Evolutionary conservation across 2,329 filamentous ascomycete genomes (phyloP).

Genomic region (Dactylellina cionopaga): DNA sequence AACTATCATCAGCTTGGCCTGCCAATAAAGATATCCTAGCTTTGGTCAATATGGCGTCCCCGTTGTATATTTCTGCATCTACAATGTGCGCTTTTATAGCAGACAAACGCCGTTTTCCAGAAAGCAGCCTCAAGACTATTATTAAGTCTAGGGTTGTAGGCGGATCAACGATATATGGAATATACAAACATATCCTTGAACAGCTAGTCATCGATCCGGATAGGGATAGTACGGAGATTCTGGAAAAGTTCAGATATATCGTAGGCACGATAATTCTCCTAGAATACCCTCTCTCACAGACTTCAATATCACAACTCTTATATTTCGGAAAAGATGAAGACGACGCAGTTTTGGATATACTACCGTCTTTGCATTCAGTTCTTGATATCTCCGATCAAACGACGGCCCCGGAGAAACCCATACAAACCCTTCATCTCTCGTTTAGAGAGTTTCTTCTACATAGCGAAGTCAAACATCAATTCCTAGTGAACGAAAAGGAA

Average conservation of each 20-base stretch:
- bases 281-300: not conserved
- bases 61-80: slow-evolving; percentile 25
- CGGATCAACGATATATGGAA: too few species aligned
- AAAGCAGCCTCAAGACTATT: too few species aligned
- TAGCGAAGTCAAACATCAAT: not conserved
- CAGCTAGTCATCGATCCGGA: not conserved
- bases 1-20: slow-evolving; percentile 19
- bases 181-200: too few species aligned
- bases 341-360: not conserved
- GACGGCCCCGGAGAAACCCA: not conserved
- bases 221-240: not conserved
- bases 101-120: not conserved
- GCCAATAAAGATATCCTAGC: not conserved
- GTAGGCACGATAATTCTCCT: slow-evolving; percentile 10
- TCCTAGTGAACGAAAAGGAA: slow-evolving; percentile 2
- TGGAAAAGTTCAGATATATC: not conserved
- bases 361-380: slow-evolving; percentile 8
- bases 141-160: too few species aligned
- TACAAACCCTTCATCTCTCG: slow-evolving; percentile 18
- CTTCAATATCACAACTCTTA: not conserved
- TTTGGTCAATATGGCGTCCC: slow-evolving; percentile 2
- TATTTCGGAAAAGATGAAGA: not conserved
- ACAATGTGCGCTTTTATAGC: slow-evolving; percentile 23
- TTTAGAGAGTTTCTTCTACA: slow-evolving; percentile 26
- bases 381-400: not conserved